Base-by-base conservation (phyloP, 2,329 filamentous ascomycete genomes). In the Fonsecaea pugnacius region DNA sequence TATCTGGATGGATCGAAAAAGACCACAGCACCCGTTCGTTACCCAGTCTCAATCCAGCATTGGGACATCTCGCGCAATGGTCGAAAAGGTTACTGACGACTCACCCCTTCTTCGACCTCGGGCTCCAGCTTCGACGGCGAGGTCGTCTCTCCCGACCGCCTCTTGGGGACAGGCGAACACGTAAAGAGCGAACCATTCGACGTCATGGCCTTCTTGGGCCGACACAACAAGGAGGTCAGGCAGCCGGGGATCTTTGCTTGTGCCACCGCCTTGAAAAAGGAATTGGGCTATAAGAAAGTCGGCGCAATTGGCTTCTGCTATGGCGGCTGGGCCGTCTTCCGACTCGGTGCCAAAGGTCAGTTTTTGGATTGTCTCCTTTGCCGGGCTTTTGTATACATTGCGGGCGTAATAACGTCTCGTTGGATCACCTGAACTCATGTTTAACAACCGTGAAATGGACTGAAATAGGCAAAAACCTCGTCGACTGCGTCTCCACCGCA, bases 401-500 rank as follows among this genome's bases (percentile, higher is more conserved):
- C 8, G n/a, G n/a, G 38, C 12, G 36, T 16, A 3, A 2, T 40
- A 5, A 14, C 6, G 12, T 12, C 36, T n/a, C 30, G 8, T 18
- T 32, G 27, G 16, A 53, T 7, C n/a, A 18, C 6, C 27, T 21
- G 51, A 12, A 59, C 18, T 10, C 5, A 3, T 33, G 46, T 5
- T 21, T 48, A 9, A 48, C 21, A 48, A 48, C 10, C 16, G 24
- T 21, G 18, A 6, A 3, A 27, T 24, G 43, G 43, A 24, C 14
- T 40, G 27, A 21, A 63, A 74, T 55, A 57, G 32, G 36, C 12
- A 66, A 74, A 18, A 67, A 32, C n/a, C 72, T 84, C 1, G 77
- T 84, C 4, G 82, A 84, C 62, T 78, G 75, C 67, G 75, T 84
- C 40, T 74, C 76, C 1, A 73, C 74, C 2, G 83, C 73, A 0